Base-by-base conservation (phyloP, 208 protist species). In the Wallacemonas collosoma region DNA sequence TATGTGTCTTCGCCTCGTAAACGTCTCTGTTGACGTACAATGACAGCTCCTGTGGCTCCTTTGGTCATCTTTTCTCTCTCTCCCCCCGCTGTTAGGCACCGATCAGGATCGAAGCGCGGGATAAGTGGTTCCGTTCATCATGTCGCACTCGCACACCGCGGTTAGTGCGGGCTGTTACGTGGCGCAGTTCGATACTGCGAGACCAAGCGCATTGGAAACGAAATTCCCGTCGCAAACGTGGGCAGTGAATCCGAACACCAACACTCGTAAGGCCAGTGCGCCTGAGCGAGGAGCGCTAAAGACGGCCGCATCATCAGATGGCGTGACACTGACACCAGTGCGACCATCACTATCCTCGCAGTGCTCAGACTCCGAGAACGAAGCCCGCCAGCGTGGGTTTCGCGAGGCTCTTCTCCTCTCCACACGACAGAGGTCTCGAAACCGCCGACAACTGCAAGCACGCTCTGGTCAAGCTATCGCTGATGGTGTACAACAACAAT, bases 401-500 rank as follows among this genome's bases (percentile, higher is more conserved):
- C 73, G 71, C 36, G 79, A 80, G 55, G 67, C 77, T 53, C 41
- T 57, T 15, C 80, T 68, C 1, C n/a, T 70, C 40, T 56, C 54
- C 7, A 40, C 75, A 12, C 41, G 41, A 4, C 61, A 66, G 12
- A 56, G 68, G 15, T 53, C 41, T 2, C 41, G 73, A 1, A 51
- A 67, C 2, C 62, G 80, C 1, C 45, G 38, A 7, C 41, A 53
- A 8, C 55, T 85, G 55, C 75, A 85, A 48, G 45, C 8, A 2
- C 14, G 38, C 3, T 45, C 80, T 38, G 80, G 80, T 2, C 76
- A 85, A 50, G 57, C 64, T n/a, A 15, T 56, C 1, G 9, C 6
- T 9, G 64, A 69, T 14, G 48, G 43, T 11, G 44, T 5, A 3
- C 36, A 54, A 5, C 26, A 3, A 40, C 64, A 56, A 17, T 8